Conservation (phyloP, 352 stramenopile genomes). For the Pythium pyrilobum region DNA sequence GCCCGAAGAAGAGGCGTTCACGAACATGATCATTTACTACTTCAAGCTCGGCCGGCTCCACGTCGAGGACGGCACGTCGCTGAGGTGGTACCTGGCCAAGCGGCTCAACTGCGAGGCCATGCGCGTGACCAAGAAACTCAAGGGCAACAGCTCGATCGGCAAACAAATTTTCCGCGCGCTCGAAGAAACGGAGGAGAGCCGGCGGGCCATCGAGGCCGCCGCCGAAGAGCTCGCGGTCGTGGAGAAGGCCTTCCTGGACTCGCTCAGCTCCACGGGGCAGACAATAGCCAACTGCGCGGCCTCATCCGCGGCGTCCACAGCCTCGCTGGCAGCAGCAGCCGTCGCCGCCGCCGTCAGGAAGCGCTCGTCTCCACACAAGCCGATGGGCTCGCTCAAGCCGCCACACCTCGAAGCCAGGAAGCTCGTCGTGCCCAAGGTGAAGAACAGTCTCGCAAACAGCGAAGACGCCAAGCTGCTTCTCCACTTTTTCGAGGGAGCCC, state of each 20-base stretch:
- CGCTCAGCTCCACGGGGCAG: slow-evolving; percentile 33
- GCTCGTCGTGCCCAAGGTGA: slow-evolving; percentile 17
- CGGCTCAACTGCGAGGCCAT: slow-evolving; percentile 84
- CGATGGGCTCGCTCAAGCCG: slow-evolving; percentile 4
- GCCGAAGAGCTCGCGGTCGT: slow-evolving; percentile 51
- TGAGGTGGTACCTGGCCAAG: slow-evolving; percentile 84
- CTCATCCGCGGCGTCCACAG: neutral
- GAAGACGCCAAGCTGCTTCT: slow-evolving; percentile 74
- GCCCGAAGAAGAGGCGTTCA: slow-evolving; percentile 73
- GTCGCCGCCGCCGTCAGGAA: slow-evolving; percentile 1
- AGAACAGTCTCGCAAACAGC: slow-evolving; percentile 26
- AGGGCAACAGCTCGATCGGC: slow-evolving; percentile 83
- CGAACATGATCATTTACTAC: slow-evolving; percentile 82
- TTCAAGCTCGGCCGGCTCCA: slow-evolving; percentile 77
- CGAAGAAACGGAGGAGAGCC: slow-evolving; percentile 56
- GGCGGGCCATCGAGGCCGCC: slow-evolving; percentile 42
- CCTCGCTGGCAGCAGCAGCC: neutral
- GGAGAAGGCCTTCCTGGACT: slow-evolving; percentile 70
- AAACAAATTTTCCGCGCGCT: slow-evolving; percentile 86
- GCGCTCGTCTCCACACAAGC: slow-evolving; percentile 18
- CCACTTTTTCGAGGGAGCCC: slow-evolving; percentile 66
- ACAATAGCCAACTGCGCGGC: too few species aligned
- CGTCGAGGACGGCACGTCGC: slow-evolving; percentile 76
- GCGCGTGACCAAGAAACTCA: slow-evolving; percentile 88
- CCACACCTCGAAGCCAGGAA: slow-evolving; percentile 22